Base-by-base conservation (phyloP, 441 rosid species). In the Geranium incanum region DNA sequence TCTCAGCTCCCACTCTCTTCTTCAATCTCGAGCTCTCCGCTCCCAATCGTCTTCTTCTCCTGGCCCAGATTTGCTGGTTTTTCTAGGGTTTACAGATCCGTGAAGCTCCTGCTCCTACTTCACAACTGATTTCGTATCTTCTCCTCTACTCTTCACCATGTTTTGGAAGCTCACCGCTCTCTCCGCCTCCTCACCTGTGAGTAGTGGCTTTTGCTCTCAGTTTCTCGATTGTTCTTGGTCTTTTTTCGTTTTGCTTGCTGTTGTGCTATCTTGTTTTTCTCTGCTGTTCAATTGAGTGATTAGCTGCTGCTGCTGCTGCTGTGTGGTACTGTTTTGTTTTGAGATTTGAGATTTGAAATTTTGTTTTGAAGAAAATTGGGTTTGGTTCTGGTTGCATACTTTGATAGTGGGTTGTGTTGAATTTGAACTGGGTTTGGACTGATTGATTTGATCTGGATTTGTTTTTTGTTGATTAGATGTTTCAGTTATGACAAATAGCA, bases 131-230 rank as follows among this genome's bases (percentile, higher is more conserved):
- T 60, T 21, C 65, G 19, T 9, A 7, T 60, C 12, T 60, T 60
- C 66, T 21, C 36, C 33, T 28, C 33, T 28, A 28, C 33, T 28
- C 33, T 28, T 28, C 66, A 60, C 66, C 13, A 60, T 60, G 66
- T 60, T 60, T 60, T 60, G 66, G 66, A 60, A 60, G 36, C 66
- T 60, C 36, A 60, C 66, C 12, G 66, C 66, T 60, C 66, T 21
- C 36, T 60, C 66, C 21, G 66, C 66, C n/a, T 60, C 66, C n/a
- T 60, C 66, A 7, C 66, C 66, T 21, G 66, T 60, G 21, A 60
- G 66, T 19, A 23, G 36, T 36, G 33, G n/a, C 36, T 60, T 3
- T 60, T 60, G 65, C 36, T 60, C 65, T 8, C 65, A 15, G 8
- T 19, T 21, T 60, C 12, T 21, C 28, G 9, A 4, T 12, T 8